Evolutionary conservation across 371 early-diverging fungal species (phyloP).

Genomic region (Coemansia sp.): DNA sequence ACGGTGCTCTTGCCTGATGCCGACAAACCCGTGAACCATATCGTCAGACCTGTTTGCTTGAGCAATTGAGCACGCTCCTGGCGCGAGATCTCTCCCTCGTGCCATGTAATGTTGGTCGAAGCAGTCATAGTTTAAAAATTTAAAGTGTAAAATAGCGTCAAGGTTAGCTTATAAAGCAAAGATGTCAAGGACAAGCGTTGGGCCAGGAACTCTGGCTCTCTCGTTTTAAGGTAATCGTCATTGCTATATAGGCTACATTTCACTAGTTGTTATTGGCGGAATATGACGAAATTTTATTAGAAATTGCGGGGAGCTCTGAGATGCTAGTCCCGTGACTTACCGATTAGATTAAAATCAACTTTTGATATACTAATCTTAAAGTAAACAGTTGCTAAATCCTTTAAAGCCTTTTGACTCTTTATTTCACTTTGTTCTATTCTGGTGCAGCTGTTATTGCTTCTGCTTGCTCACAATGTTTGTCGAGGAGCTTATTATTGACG

Average conservation of each 20-base stretch:
- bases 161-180: background rate
- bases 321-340: background rate
- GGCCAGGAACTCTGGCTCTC: background rate
- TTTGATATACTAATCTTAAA: background rate
- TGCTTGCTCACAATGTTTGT: slow-evolving; percentile 67
- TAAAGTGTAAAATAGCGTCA: background rate
- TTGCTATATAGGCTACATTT: background rate
- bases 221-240: background rate
- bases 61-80: slow-evolving; percentile 71
- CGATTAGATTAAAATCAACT: background rate
- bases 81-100: slow-evolving; percentile 73
- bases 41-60: slow-evolving; percentile 80
- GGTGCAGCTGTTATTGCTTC: background rate
- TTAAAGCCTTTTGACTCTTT: background rate
- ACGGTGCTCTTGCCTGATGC: slow-evolving; percentile 92
- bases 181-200: background rate
- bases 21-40: slow-evolving; percentile 94
- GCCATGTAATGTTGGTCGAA: slow-evolving; percentile 88
- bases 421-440: background rate
- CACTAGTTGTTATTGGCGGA: slow-evolving; percentile 3
- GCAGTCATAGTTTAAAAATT: background rate
- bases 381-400: background rate
- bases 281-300: slow-evolving; percentile 1
- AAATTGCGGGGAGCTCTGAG: background rate
- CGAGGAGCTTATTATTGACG: slow-evolving; percentile 95